These are phyloP conservation scores for Penicillium crustosum DNA, from an alignment of 2,329 filamentous ascomycete species.

Conservation along the genomic window DNA sequence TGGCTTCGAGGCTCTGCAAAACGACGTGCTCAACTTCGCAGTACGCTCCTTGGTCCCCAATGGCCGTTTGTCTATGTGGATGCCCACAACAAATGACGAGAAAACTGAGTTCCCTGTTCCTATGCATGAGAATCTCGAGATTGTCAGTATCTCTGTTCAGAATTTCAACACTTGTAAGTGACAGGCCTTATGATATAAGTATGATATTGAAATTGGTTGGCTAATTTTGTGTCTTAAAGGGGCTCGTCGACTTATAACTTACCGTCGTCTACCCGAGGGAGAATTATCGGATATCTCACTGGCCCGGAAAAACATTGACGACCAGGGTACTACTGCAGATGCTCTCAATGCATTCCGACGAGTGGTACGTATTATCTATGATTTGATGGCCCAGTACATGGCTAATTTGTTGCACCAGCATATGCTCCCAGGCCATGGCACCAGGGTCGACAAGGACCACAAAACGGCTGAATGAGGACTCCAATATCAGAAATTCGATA, in stretches of 20 bases:
- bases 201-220: background rate
- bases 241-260: conserved; percentile 87
- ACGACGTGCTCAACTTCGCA: conserved; percentile 84
- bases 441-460: background rate
- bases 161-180: conserved; percentile 78
- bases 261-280: conserved; percentile 67
- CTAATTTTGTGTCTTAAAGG: conserved; percentile 49
- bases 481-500: background rate
- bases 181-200: conserved; percentile 16
- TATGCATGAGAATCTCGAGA: conserved; percentile 69
- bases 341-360: conserved; percentile 68
- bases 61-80: conserved; percentile 90
- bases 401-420: conserved; percentile 5
- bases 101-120: conserved; percentile 75
- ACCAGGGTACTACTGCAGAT: conserved; percentile 56
- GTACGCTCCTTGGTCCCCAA: conserved; percentile 71
- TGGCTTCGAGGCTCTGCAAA: conserved; percentile 84
- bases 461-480: background rate
- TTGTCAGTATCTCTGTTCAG: conserved; percentile 77
- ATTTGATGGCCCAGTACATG: background rate
- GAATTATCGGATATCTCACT: conserved; percentile 33
- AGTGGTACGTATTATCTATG: conserved; percentile 36
- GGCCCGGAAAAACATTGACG: conserved; percentile 37
- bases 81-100: conserved; percentile 84
- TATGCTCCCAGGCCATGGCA: conserved; percentile 10